Evolutionary conservation across 441 rosid genomes (phyloP).

Genomic region (Metrosideros polymorpha): DNA sequence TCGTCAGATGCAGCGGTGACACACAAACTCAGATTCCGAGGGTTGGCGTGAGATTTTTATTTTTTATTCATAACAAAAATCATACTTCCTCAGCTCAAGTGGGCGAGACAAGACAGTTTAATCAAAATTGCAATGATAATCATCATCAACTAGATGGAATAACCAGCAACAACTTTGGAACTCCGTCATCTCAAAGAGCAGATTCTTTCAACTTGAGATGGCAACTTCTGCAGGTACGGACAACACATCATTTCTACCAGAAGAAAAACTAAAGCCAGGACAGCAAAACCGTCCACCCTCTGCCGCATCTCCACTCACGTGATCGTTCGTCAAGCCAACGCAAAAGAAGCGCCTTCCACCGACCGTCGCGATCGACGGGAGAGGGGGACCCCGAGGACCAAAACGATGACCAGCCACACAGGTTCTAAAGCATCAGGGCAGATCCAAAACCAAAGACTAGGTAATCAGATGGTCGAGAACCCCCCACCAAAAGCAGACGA

Average conservation of each 20-base stretch:
- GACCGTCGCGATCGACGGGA: no score
- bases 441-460: neutral
- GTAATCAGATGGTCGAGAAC: fast-evolving
- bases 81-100: neutral
- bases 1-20: neutral
- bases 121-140: neutral
- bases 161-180: neutral
- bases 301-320: neutral
- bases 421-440: neutral
- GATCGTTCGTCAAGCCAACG: no score
- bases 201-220: neutral
- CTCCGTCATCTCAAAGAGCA: neutral
- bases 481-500: neutral
- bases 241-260: neutral
- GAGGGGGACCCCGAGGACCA: no score
- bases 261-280: neutral
- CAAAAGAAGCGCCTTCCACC: no score
- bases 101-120: no score
- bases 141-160: neutral
- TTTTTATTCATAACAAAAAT: neutral
- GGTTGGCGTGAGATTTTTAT: neutral
- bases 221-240: neutral
- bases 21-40: neutral
- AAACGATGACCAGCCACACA: neutral
- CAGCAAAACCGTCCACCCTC: neutral